Conservation (phyloP, 23 red algal genomes). For the Pyropia haitanensis region DNA sequence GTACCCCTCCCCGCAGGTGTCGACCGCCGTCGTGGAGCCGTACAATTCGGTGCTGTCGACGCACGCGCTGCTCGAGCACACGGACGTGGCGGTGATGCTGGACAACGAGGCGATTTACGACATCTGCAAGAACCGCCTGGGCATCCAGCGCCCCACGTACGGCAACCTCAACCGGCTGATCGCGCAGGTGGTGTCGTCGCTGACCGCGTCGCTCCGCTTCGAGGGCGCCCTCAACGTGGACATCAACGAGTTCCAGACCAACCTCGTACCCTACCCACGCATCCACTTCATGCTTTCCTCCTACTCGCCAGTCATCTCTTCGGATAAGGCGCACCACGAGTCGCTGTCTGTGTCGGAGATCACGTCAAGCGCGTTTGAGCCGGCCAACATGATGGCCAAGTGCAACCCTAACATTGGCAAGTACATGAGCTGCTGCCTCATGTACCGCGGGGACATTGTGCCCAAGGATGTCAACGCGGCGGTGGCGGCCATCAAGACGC, state of each 20-base stretch:
- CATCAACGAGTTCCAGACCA: slow-evolving; percentile 99
- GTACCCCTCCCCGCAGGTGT: slow-evolving; percentile 96
- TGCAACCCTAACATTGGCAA: slow-evolving; percentile 92
- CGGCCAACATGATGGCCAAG: slow-evolving; percentile 91
- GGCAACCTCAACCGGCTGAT: slow-evolving; percentile 95
- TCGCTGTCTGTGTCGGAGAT: slow-evolving; percentile 84
- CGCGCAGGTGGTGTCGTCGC: slow-evolving; percentile 94
- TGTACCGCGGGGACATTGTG: slow-evolving; percentile 94
- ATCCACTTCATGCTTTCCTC: slow-evolving; percentile 99
- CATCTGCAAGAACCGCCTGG: slow-evolving; percentile 81
- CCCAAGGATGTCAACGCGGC: slow-evolving; percentile 96
- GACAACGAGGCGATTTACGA: slow-evolving; percentile 99
- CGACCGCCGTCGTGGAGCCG: slow-evolving; percentile 96
- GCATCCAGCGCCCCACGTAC: slow-evolving; percentile 92
- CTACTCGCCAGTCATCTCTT: slow-evolving; percentile 87
- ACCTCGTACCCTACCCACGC: slow-evolving; percentile 95
- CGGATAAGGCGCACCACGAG: slow-evolving; percentile 97
- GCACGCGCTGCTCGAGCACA: slow-evolving; percentile 92
- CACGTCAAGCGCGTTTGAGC: slow-evolving; percentile 91
- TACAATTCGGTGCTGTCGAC: slow-evolving; percentile 99
- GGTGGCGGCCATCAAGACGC: slow-evolving; percentile 88
- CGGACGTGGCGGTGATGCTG: slow-evolving; percentile 96
- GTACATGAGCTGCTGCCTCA: slow-evolving; percentile 95
- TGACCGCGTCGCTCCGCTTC: slow-evolving; percentile 97
- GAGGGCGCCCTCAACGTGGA: slow-evolving; percentile 97